phyloP scores from a whole-genome alignment of 257 asterid genomes.

The Solanum corneliomulleri region DNA sequence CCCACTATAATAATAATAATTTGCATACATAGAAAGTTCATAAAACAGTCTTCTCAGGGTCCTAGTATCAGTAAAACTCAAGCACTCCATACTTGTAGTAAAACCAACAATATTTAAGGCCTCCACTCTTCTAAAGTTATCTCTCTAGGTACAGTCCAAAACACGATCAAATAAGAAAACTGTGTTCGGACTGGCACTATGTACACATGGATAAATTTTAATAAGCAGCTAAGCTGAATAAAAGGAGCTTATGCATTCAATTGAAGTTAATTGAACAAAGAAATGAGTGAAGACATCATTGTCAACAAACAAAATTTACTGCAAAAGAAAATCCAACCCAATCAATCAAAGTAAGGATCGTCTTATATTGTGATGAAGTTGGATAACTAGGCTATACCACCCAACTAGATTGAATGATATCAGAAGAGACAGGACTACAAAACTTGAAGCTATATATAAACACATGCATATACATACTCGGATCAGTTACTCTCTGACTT shows the following conservation, averaged over 20 bases:
- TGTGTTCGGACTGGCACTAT: not conserved
- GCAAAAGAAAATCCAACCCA: too few species aligned
- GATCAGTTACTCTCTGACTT: slow-evolving; percentile 80
- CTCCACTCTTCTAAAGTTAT: not conserved
- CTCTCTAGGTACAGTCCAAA: not conserved
- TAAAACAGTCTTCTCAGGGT: not conserved
- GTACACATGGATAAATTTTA: not conserved
- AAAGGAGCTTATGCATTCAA: not conserved
- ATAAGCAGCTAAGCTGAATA: not conserved
- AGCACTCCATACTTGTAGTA: not conserved
- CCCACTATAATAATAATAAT: not conserved
- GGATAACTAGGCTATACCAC: not conserved
- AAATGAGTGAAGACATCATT: too few species aligned
- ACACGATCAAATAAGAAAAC: not conserved
- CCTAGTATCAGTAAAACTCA: not conserved
- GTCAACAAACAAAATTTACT: too few species aligned
- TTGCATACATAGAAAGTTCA: not conserved
- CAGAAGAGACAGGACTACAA: not conserved
- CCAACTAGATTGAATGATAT: not conserved
- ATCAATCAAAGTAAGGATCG: too few species aligned
- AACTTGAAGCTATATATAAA: not conserved
- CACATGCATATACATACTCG: slow-evolving; percentile 34
- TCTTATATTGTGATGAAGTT: not conserved
- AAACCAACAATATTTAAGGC: not conserved
- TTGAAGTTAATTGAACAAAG: not conserved